Base-by-base conservation (phyloP, 2,329 filamentous ascomycete genomes). In the Colletotrichum truncatum region DNA sequence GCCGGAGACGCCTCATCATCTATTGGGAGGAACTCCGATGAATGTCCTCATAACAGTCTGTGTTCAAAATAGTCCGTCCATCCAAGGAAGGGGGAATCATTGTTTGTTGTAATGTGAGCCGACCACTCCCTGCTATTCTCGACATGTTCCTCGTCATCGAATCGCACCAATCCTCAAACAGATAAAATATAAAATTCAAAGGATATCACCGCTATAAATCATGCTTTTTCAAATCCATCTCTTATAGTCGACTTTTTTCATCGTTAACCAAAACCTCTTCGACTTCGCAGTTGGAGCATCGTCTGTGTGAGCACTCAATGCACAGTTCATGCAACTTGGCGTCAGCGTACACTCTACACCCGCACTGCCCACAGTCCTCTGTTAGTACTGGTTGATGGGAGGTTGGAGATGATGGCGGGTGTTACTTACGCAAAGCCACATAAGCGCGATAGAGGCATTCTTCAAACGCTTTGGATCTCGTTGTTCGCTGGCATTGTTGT, bases 401-500 rank as follows among this genome's bases (percentile, higher is more conserved):
- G 7, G n/a, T 18, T 10, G 6, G 11, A 26, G 14, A 21, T 11
- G 3, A n/a, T n/a, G n/a, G n/a, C n/a, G n/a, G n/a, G n/a, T n/a
- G n/a, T n/a, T n/a, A 57, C 75, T 74, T 69, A 77, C 75, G 32
- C 76, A 77, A 41, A 2, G 57, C 75, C 75, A 77, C 64, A 74
- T 71, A 36, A 23, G 38, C 18, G 23, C 26, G 30, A 65, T 70
- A 25, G 46, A 61, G n/a, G 66, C 12, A 36, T 62, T 62, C 53
- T 55, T 62, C 11, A 66, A n/a, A 32, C 63, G 67, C 59, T 67
- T 57, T 14, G 43, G 56, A 14, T 30, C 28, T 9, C 23, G 16
- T 7, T 36, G 21, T 18, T 23, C 26, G 41, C 55, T 66, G 14
- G 67, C 70, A 8, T 67, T 64, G 7, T 38, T 52, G 43, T 70